Conservation (phyloP, 2,329 filamentous ascomycete species). For the Colletotrichum eleusines region DNA sequence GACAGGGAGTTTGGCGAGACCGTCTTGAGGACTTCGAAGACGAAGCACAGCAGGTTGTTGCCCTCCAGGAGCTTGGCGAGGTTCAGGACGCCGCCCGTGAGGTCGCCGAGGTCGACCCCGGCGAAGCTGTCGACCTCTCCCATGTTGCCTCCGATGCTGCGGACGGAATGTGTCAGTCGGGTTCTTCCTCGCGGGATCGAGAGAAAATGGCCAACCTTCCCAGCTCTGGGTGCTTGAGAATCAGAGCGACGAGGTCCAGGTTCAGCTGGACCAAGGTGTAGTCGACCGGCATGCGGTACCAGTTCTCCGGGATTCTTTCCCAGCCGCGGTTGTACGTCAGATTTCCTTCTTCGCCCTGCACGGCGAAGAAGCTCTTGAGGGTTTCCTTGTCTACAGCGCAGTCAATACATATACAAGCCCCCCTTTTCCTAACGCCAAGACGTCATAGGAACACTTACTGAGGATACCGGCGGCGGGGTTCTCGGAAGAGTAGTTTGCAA, state of each 20-base stretch:
- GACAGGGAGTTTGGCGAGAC: constrained; percentile 57
- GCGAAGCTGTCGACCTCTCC: constrained; percentile 64
- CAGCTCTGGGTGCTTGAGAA: constrained; percentile 56
- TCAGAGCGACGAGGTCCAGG: constrained; percentile 54
- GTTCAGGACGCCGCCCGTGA: constrained; percentile 61
- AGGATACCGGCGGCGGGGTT: constrained; percentile 49
- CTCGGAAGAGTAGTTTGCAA: constrained; percentile 58
- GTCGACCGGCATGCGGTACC: constrained; percentile 58
- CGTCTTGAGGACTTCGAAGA: constrained; percentile 54
- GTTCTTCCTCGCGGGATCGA: no score
- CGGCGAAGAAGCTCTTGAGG: constrained; percentile 61
- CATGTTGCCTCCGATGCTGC: constrained; percentile 64
- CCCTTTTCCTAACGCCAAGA: no score
- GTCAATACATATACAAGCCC: not conserved
- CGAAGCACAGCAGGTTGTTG: constrained; percentile 60
- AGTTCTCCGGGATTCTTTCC: constrained; percentile 65
- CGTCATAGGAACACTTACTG: constrained; percentile 24
- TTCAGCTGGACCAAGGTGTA: constrained; percentile 59
- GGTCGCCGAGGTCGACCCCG: constrained; percentile 56
- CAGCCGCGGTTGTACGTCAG: constrained; percentile 60
- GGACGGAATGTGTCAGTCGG: not conserved
- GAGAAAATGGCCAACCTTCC: constrained; percentile 36
- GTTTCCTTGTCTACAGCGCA: constrained; percentile 48
- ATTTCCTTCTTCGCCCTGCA: constrained; percentile 55
- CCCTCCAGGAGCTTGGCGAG: constrained; percentile 55